Evolutionary conservation across 73 alveolate genomes (phyloP).

Genomic region (Paramecium pentaurelia): DNA sequence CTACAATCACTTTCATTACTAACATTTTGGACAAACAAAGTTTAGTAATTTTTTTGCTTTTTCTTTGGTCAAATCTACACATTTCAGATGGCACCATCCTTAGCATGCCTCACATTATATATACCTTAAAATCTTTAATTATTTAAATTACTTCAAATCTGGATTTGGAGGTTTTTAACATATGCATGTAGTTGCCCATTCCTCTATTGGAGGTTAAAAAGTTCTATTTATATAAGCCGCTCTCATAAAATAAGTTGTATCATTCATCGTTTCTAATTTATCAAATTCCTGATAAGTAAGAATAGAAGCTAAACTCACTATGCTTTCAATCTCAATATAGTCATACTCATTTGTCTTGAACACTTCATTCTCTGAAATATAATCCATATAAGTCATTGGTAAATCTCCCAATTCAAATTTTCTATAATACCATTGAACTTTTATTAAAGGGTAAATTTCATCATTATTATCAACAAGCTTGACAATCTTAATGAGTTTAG

Average conservation of each 20-base stretch:
- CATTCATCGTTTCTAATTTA: background rate
- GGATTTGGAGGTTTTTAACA: conserved; percentile 49
- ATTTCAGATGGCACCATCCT: conserved; percentile 33
- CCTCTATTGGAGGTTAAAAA: background rate
- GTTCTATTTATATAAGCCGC: background rate
- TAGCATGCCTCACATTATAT: conserved; percentile 3
- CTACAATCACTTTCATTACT: background rate
- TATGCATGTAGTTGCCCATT: conserved; percentile 16
- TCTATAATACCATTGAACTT: conserved; percentile 41
- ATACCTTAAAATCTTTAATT: conserved; percentile 1
- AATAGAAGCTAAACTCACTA: background rate
- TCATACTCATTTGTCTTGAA: background rate
- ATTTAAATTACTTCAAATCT: conserved; percentile 17
- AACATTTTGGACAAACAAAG: background rate
- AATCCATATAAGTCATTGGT: background rate
- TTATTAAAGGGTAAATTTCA: background rate
- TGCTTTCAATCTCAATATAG: conserved; percentile 9
- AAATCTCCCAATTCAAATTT: conserved; percentile 14
- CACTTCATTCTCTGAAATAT: conserved; percentile 38
- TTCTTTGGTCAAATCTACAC: conserved; percentile 36
- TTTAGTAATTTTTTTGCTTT: background rate
- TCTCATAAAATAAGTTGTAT: background rate
- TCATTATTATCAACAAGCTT: conserved; percentile 10
- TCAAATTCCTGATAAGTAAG: conserved; percentile 23
- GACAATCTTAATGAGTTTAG: conserved; percentile 5